Percentiles rank a stretch among this genome's conserved stretches.
These are phyloP conservation scores for Globisporangium abappressorium DNA, from an alignment of 352 stramenopile genomes.

Conservation along the genomic window DNA sequence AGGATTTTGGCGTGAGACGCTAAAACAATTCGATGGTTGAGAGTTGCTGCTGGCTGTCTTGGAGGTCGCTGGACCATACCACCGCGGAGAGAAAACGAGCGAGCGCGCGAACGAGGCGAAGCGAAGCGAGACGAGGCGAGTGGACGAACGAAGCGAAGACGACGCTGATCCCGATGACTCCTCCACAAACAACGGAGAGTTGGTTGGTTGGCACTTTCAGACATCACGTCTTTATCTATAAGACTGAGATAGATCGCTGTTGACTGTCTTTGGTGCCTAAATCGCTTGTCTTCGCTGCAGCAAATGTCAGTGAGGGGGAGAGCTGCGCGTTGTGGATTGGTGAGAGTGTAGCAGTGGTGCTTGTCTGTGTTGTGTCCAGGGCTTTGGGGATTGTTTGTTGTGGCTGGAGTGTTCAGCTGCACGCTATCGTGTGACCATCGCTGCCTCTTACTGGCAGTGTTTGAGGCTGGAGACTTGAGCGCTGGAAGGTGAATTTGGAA, in stretches of 20 bases:
- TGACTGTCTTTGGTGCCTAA: neutral
- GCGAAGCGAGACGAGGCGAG: no score
- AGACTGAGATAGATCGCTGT: neutral
- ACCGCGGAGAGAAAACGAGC: no score
- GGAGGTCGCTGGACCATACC: no score
- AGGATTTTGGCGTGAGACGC: no score
- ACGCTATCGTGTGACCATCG: neutral
- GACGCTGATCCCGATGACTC: no score
- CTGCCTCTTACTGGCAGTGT: neutral
- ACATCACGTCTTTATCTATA: neutral
- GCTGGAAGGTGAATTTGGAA: slow-evolving; percentile 2
- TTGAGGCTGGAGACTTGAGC: neutral
- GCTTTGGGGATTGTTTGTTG: neutral
- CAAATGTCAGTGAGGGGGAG: neutral
- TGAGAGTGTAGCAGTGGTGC: no score
- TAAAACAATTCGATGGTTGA: no score
- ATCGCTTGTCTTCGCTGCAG: no score
- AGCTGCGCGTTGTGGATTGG: neutral
- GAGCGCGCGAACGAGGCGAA: no score
- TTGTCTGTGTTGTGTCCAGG: neutral
- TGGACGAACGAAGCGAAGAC: no score
- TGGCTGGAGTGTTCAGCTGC: neutral
- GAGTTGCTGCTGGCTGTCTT: no score
- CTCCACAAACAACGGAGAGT: neutral
- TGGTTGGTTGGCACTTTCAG: no score